Evolutionary conservation across 2,329 filamentous ascomycete genomes (phyloP).

Genomic region (Penicillium sp.): DNA sequence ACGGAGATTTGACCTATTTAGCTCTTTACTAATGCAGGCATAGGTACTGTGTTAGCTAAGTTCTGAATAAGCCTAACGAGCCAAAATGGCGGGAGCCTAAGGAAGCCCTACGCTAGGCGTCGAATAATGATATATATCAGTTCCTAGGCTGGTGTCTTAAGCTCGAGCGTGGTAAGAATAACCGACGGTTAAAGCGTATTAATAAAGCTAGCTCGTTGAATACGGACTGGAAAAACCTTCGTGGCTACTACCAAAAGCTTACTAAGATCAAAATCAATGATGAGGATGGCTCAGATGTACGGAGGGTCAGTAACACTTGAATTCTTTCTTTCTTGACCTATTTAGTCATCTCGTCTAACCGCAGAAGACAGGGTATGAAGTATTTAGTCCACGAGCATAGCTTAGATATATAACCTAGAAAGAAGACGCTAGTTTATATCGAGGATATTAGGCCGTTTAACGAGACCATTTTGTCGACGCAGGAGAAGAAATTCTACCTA

Average conservation of each 20-base stretch:
- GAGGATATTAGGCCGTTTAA: slow-evolving; percentile 5
- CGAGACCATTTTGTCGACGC: slow-evolving; percentile 2
- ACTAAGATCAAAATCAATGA: too few relatives aligned
- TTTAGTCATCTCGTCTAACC: too few relatives aligned
- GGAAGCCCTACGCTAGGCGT: background rate
- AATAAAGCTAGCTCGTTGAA: slow-evolving; percentile 23
- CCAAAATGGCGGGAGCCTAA: background rate
- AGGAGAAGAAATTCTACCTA: slow-evolving; percentile 6
- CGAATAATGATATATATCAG: background rate
- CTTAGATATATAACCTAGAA: background rate
- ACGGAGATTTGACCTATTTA: background rate
- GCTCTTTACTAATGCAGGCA: background rate
- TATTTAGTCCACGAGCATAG: slow-evolving; percentile 5
- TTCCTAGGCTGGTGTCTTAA: slow-evolving; percentile 1
- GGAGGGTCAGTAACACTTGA: too few relatives aligned
- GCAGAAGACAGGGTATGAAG: slow-evolving; percentile 5
- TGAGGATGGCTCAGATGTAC: too few relatives aligned
- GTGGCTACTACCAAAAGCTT: too few relatives aligned
- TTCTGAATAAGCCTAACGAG: background rate
- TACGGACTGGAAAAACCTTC: too few relatives aligned
- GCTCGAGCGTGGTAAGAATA: background rate
- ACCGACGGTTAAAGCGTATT: slow-evolving; percentile 10
- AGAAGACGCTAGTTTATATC: slow-evolving; percentile 4
- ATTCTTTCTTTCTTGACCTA: too few relatives aligned
- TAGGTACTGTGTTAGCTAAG: background rate